Percentiles rank a stretch among this genome's conserved stretches.
These are phyloP conservation scores for Curvularia lunata DNA, from an alignment of 2,329 filamentous ascomycete species.

Conservation along the genomic window DNA sequence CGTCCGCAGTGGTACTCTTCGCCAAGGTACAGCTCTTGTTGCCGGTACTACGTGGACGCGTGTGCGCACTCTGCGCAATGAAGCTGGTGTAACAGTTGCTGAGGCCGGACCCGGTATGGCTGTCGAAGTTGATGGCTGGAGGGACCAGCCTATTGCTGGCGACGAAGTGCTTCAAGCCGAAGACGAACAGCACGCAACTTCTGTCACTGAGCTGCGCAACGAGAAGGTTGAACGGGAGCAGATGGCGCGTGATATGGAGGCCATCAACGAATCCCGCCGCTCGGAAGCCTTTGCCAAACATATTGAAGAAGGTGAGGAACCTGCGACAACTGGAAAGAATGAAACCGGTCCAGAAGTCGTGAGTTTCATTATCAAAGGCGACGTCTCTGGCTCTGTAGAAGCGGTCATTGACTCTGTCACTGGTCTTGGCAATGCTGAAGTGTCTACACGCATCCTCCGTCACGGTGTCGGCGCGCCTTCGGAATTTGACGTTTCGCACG, in stretches of 20 bases:
- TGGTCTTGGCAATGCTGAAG: conserved; percentile 83
- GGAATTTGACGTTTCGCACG: conserved; percentile 90
- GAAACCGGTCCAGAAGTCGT: conserved; percentile 62
- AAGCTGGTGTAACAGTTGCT: conserved; percentile 73
- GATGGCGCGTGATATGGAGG: conserved; percentile 72
- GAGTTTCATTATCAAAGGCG: conserved; percentile 87
- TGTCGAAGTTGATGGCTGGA: conserved; percentile 95
- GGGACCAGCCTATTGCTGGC: conserved; percentile 82
- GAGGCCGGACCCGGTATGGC: conserved; percentile 87
- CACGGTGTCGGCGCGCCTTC: conserved; percentile 78
- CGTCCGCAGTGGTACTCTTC: conserved; percentile 84
- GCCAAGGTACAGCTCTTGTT: conserved; percentile 80
- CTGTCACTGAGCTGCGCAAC: conserved; percentile 76
- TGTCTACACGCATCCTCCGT: conserved; percentile 76
- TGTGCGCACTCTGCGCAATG: conserved; percentile 83
- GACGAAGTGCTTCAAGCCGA: conserved; percentile 84
- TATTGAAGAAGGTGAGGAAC: conserved; percentile 27
- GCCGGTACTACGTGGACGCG: conserved; percentile 88
- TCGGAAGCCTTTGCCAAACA: conserved; percentile 51
- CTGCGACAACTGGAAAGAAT: conserved; percentile 50
- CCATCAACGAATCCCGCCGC: conserved; percentile 72
- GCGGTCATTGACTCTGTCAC: conserved; percentile 80
- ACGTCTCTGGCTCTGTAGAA: conserved; percentile 93
- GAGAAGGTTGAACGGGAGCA: conserved; percentile 73
- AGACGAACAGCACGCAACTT: conserved; percentile 78